Base-by-base conservation (phyloP, 495 filamentous ascomycete genomes). In the Penicillium psychrofluorescens region DNA sequence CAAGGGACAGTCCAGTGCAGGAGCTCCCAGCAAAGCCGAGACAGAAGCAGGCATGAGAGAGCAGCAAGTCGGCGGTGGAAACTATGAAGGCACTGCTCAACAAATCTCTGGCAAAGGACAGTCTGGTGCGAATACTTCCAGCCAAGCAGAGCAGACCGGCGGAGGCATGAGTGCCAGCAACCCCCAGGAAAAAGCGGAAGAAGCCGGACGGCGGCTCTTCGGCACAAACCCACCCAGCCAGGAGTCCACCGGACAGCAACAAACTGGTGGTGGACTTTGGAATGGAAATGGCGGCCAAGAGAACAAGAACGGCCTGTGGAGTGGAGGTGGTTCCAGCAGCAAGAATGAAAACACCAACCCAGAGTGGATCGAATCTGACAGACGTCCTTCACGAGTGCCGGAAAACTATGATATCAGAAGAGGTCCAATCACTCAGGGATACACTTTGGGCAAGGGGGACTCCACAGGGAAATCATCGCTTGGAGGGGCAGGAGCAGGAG, bases 351-450 rank as follows among this genome's bases (percentile, higher is more conserved):
- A 11, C 8, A 0, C 15, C 15, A 16, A 16, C 15, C 15, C 6
- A 34, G n/a, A 5, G 3, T 7, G 1, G 29, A 10, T 4, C 15
- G 7, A 11, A 3, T 35, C 37, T 46, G 31, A 32, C 38, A 8
- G 38, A 37, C 13, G 44, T 4, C 22, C 22, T 3, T 22, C 22
- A 22, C 22, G 55, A 43, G 27, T 45, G 0, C 36, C 35, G 2
- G 51, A 46, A 28, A 60, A 60, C 12, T 35, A 55, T 13, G 57
- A 60, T 41, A 60, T 60, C 32, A 48, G 43, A 31, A 58, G 45
- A 13, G 57, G 57, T 10, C 57, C 57, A 10, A 55, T 60, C 29
- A 37, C 56, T 33, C 28, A 27, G 45, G 45, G 37, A 37, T 35
- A 50, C 40, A n/a, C 38, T 16, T 46, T 46, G 11, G 49, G 48